Base-by-base conservation (phyloP, 305 asterid species). In the Fraxinus sp. region DNA sequence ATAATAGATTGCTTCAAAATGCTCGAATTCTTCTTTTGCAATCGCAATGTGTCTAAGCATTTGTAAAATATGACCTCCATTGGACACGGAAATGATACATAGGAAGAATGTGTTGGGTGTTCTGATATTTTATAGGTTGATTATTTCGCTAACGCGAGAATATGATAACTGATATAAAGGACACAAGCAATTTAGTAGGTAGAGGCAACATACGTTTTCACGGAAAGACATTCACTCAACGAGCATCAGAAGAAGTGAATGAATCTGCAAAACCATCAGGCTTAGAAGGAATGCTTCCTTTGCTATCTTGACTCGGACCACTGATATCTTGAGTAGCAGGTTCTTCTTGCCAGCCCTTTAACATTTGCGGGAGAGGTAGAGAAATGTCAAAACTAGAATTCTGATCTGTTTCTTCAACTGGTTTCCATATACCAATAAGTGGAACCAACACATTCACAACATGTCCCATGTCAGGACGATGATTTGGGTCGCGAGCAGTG, bases 381-480 rank as follows among this genome's bases (percentile, higher is more conserved):
- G 72, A 26, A 86, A 84, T 55, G 79, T 91, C 86, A 32, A 87
- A 83, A 70, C 90, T 91, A 0, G 82, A 84, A 43, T 49, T 78
- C 74, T 88, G 86, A 1, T 92, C 91, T 0, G 62, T 72, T 72
- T 90, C 93, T 85, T 90, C 91, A 5, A 73, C 73, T 0, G 98
- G 98, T 64, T 83, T 92, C 98, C 98, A 95, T 66, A 84, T 88
- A 37, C 88, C 93, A 5, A 89, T 94, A 73, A 90, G 76, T 20
- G 83, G 90, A 46, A 87, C 89, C 8, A 95, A 90, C 81, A 91
- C 94, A 59, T 86, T 92, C 22, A 95, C 98, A 0, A 83, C 94
- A 24, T 92, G 89, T 9, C 94, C 97, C 96, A 95, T 95, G 16
- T 95, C 98, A 1, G 98, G 98, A 3, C 98, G 92, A 49, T 90